Conservation (phyloP, 768 basidiomycete species). For the Boletellus sp. region DNA sequence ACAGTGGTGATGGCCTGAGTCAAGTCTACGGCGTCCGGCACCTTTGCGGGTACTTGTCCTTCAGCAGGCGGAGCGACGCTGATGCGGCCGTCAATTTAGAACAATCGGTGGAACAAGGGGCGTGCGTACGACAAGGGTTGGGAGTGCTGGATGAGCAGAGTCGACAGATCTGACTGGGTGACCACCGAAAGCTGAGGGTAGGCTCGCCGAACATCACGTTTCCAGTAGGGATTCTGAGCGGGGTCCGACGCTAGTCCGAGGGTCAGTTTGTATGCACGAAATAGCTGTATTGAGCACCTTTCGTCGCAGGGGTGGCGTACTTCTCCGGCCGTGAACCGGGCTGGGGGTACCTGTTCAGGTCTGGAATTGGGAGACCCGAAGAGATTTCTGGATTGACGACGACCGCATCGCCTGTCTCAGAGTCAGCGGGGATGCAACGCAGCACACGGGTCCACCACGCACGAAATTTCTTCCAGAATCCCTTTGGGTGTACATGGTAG, state of each 20-base stretch:
- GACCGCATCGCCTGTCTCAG: slow-evolving; percentile 65
- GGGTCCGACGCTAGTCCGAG: slow-evolving; percentile 67
- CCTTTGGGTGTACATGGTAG: slow-evolving; percentile 85
- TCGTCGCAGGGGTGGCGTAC: slow-evolving; percentile 85
- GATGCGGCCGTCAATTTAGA: slow-evolving; percentile 9
- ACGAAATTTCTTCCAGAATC: slow-evolving; percentile 98
- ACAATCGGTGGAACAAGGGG: background rate
- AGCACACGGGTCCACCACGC: slow-evolving; percentile 29
- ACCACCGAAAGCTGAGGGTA: slow-evolving; percentile 92
- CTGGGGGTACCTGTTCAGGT: slow-evolving; percentile 73
- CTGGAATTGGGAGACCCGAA: slow-evolving; percentile 76
- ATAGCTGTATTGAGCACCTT: slow-evolving; percentile 47
- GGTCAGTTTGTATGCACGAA: slow-evolving; percentile 13
- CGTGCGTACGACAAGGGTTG: slow-evolving; percentile 55
- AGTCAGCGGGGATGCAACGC: slow-evolving; percentile 2
- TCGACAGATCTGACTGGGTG: slow-evolving; percentile 78
- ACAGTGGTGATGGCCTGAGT: slow-evolving; percentile 70
- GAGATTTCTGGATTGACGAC: slow-evolving; percentile 91
- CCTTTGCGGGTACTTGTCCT: slow-evolving; percentile 43
- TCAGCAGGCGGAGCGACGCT: slow-evolving; percentile 54
- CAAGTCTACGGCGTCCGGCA: slow-evolving; percentile 52
- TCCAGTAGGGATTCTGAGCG: slow-evolving; percentile 92
- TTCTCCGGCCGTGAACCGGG: slow-evolving; percentile 86
- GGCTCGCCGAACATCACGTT: slow-evolving; percentile 87
- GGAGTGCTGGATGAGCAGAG: slow-evolving; percentile 79